phyloP scores from a whole-genome alignment of 352 stramenopile genomes.

The Globisporangium canariense region DNA sequence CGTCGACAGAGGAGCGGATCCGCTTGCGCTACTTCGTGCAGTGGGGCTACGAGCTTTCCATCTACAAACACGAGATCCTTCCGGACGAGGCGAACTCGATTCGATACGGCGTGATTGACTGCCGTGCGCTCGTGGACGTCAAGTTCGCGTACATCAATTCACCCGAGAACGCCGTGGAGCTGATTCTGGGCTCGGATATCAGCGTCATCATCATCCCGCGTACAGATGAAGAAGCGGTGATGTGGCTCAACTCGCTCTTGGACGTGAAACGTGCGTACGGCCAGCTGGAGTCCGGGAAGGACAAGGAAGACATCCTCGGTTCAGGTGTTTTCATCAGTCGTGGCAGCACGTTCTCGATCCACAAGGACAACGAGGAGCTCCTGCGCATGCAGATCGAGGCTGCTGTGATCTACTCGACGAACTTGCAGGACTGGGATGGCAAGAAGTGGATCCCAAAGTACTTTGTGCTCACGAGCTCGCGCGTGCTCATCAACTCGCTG shows the following conservation, averaged over 20 bases:
- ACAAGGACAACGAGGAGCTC: constrained; percentile 85
- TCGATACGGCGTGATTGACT: constrained; percentile 86
- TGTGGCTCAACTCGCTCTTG: constrained; percentile 77
- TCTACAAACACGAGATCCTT: constrained; percentile 88
- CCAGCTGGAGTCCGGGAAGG: constrained; percentile 67
- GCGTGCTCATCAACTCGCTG: constrained; percentile 76
- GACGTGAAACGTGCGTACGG: constrained; percentile 84
- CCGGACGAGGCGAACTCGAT: constrained; percentile 75
- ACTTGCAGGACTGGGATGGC: constrained; percentile 83
- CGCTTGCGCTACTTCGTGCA: constrained; percentile 85
- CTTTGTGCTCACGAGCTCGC: constrained; percentile 81
- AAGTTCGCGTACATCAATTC: constrained; percentile 83
- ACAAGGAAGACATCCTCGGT: constrained; percentile 71
- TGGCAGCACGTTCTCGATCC: constrained; percentile 78
- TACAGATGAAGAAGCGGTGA: constrained; percentile 80
- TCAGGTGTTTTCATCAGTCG: constrained; percentile 81
- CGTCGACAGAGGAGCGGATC: constrained; percentile 76
- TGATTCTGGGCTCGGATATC: constrained; percentile 71
- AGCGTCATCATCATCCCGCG: constrained; percentile 82
- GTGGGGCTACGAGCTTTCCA: constrained; percentile 85
- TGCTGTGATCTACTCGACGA: constrained; percentile 76
- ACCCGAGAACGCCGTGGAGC: constrained; percentile 80
- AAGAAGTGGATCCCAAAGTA: constrained; percentile 89
- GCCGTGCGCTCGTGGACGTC: constrained; percentile 74
- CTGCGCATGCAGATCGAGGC: constrained; percentile 80